Evolutionary conservation across 78 protist species (phyloP).

Genomic region (Speleostelium caveatum): DNA sequence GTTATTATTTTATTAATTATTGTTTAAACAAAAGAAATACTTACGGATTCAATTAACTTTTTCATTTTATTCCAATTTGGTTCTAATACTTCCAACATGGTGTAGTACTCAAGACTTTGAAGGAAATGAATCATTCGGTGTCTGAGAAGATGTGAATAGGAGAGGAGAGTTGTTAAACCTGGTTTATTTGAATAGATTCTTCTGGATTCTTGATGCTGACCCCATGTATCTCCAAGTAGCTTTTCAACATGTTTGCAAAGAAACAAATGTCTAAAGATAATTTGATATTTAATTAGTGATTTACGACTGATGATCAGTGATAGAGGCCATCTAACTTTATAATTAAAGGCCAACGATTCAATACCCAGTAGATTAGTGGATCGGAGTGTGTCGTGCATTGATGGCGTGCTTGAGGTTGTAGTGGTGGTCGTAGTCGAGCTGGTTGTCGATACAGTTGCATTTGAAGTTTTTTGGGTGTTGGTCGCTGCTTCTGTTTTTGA

Average conservation of each 20-base stretch:
- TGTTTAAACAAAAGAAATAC: neutral
- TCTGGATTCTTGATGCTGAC: conserved; percentile 40
- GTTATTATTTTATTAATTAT: neutral
- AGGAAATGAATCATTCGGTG: conserved; percentile 92
- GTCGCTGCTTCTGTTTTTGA: neutral
- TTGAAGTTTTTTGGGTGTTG: neutral
- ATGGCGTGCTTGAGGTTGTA: neutral
- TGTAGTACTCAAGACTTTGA: conserved; percentile 83
- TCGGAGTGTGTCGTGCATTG: neutral
- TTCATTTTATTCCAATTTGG: conserved; percentile 86
- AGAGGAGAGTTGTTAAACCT: conserved; percentile 8
- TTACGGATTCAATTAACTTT: conserved; percentile 36
- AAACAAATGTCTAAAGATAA: conserved; percentile 91
- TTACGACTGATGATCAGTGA: conserved; percentile 80
- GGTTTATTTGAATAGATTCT: conserved; percentile 2
- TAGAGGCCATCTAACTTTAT: conserved; percentile 89
- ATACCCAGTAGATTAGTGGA: conserved; percentile 62
- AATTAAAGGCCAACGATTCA: conserved; percentile 87
- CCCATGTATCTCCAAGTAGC: conserved; percentile 80
- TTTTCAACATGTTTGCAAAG: conserved; percentile 88
- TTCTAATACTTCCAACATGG: conserved; percentile 90
- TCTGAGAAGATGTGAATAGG: conserved; percentile 72
- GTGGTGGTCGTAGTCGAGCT: neutral
- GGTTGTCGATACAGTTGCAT: neutral
- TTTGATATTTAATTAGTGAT: conserved; percentile 88